phyloP scores from a whole-genome alignment of 257 asterid species.

The Solanum verrucosum region DNA sequence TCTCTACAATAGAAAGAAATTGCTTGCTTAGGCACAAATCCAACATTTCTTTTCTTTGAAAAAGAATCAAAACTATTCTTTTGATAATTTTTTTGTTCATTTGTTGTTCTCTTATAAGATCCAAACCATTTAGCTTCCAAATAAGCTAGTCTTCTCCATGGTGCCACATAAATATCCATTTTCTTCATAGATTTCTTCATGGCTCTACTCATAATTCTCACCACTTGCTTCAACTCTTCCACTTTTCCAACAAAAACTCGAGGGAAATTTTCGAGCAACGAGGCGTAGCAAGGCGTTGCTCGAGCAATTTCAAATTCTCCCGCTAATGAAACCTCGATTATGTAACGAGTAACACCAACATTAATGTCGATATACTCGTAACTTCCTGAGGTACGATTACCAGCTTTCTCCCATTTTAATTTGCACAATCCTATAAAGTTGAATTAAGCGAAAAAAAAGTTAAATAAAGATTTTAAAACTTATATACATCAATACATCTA shows the following conservation, averaged over 20 bases:
- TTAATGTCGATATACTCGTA: conserved; percentile 64
- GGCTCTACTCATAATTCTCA: conserved; percentile 49
- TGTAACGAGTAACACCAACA: conserved; percentile 30
- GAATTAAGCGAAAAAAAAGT: neutral
- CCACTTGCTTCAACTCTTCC: conserved; percentile 43
- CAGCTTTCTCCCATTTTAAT: conserved; percentile 64
- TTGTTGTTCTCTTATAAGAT: conserved; percentile 42
- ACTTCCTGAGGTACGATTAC: conserved; percentile 33
- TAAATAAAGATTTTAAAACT: neutral
- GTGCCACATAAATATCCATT: conserved; percentile 49
- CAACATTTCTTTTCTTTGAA: conserved; percentile 22
- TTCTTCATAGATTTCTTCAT: conserved; percentile 49
- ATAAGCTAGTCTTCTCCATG: conserved; percentile 72
- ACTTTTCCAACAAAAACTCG: conserved; percentile 29
- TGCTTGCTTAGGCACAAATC: conserved; percentile 26
- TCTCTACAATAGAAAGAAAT: conserved; percentile 22
- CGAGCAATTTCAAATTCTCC: conserved; percentile 68
- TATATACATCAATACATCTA: neutral
- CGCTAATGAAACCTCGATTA: conserved; percentile 41
- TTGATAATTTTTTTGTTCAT: neutral
- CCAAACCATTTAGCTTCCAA: conserved; percentile 67
- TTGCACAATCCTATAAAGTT: conserved; percentile 67
- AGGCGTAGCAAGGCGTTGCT: conserved; percentile 33
- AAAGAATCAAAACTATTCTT: neutral
- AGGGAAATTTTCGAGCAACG: conserved; percentile 37